Percentiles rank a stretch among this genome's conserved stretches.
These are phyloP conservation scores for Boletales sp. DNA, from an alignment of 768 basidiomycete species.

Conservation along the genomic window DNA sequence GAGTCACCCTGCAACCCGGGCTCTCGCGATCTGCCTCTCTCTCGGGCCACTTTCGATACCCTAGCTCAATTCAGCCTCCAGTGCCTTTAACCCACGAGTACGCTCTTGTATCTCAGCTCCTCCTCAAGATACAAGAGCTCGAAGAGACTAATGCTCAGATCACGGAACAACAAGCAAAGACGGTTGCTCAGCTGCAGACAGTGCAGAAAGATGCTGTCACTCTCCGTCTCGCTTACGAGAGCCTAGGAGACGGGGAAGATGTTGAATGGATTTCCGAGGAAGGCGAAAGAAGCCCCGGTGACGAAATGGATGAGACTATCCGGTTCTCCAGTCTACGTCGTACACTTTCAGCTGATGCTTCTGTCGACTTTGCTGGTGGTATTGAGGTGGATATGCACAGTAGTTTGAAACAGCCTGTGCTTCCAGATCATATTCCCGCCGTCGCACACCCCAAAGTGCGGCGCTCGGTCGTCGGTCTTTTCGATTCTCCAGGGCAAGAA, in stretches of 20 bases:
- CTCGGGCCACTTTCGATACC: conserved; percentile 16
- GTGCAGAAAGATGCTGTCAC: conserved; percentile 71
- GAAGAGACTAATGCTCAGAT: conserved; percentile 72
- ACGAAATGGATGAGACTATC: conserved; percentile 30
- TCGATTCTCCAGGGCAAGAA: conserved; percentile 37
- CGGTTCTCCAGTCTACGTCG: conserved; percentile 29
- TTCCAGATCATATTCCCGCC: conserved; percentile 17
- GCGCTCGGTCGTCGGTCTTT: conserved; percentile 62
- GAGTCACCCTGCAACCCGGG: conserved; percentile 15
- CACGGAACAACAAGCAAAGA: conserved; percentile 58
- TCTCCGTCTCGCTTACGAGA: conserved; percentile 69
- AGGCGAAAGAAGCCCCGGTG: conserved; percentile 32
- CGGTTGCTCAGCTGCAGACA: conserved; percentile 55
- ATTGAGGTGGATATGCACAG: conserved; percentile 24
- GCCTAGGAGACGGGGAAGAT: conserved; percentile 51
- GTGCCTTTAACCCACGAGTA: conserved; percentile 35
- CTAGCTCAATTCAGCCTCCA: conserved; percentile 9
- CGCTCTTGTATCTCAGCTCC: conserved; percentile 63
- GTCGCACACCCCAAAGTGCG: conserved; percentile 30
- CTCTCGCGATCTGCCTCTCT: conserved; percentile 26
- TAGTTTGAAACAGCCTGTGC: conserved; percentile 17
- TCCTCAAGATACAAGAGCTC: conserved; percentile 72
- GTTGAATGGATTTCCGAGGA: conserved; percentile 41
- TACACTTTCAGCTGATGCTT: conserved; percentile 19
- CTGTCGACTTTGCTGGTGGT: conserved; percentile 17